phyloP scores from a whole-genome alignment of 2,329 filamentous ascomycete genomes.

The Xylaria sp. region DNA sequence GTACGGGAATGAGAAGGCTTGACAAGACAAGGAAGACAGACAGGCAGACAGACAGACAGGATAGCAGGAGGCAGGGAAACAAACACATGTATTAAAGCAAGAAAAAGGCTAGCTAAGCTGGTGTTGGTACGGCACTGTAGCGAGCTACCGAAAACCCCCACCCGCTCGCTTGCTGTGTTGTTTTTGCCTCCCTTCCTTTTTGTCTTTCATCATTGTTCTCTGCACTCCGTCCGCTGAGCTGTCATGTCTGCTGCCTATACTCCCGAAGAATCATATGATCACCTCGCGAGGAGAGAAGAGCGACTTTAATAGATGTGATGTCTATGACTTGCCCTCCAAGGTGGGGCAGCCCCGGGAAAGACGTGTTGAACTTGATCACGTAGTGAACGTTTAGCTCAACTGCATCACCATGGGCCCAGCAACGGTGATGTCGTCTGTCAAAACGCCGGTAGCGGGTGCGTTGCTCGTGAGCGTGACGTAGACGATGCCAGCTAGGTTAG shows the following conservation, averaged over 20 bases:
- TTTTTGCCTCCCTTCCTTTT: slow-evolving; percentile 1
- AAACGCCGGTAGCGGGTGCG: slow-evolving; percentile 54
- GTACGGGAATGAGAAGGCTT: not conserved
- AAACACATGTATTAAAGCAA: slow-evolving; percentile 20
- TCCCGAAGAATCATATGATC: not conserved
- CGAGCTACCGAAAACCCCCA: slow-evolving; percentile 27
- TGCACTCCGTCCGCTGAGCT: not conserved
- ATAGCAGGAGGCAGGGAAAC: not conserved
- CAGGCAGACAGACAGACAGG: not conserved
- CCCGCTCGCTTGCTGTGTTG: slow-evolving; percentile 19
- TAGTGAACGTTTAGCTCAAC: slow-evolving; percentile 47
- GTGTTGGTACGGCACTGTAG: slow-evolving; percentile 23
- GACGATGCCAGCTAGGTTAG: slow-evolving; percentile 65
- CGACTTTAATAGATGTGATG: not conserved
- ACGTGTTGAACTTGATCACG: not conserved
- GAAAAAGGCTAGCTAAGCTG: slow-evolving; percentile 21
- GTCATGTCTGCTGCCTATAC: not conserved
- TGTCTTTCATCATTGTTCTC: not conserved
- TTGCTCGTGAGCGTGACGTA: slow-evolving; percentile 70
- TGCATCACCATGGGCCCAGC: slow-evolving; percentile 67
- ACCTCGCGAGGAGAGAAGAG: not conserved
- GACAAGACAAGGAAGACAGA: not conserved
- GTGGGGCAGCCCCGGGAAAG: not conserved
- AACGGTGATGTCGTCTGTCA: slow-evolving; percentile 68
- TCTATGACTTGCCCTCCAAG: not conserved